These are phyloP conservation scores for Trichoderma koningiopsis DNA, from an alignment of 2,329 filamentous ascomycete species.

Conservation along the genomic window DNA sequence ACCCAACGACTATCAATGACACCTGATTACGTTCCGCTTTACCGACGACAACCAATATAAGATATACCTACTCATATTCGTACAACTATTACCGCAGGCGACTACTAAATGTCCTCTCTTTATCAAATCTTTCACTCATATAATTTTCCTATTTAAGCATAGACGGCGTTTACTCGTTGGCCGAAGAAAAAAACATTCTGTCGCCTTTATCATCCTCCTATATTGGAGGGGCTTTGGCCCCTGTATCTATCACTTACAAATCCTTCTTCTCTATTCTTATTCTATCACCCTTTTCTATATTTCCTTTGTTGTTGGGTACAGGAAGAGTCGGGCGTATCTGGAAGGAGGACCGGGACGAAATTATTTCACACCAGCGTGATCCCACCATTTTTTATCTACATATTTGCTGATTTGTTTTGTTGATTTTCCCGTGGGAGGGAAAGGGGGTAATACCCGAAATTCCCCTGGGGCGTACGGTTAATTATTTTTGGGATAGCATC, in stretches of 20 bases:
- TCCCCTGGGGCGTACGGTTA: slow-evolving; percentile 27
- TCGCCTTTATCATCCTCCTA: slow-evolving; percentile 28
- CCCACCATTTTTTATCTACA: slow-evolving; percentile 29
- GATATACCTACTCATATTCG: slow-evolving; percentile 32
- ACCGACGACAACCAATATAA: slow-evolving; percentile 16
- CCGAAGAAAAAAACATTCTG: slow-evolving; percentile 27
- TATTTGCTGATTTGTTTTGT: slow-evolving; percentile 17
- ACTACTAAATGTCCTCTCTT: neutral
- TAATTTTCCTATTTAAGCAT: slow-evolving; percentile 35
- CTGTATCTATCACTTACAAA: slow-evolving; percentile 36
- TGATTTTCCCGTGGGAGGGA: slow-evolving; percentile 29
- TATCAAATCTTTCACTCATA: slow-evolving; percentile 18
- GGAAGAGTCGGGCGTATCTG: slow-evolving; percentile 32
- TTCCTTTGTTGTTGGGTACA: slow-evolving; percentile 33
- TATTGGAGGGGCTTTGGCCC: slow-evolving; percentile 25
- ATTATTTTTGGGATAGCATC: slow-evolving; percentile 26
- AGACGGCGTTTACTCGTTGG: slow-evolving; percentile 38
- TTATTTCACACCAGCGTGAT: slow-evolving; percentile 32
- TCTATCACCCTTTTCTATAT: slow-evolving; percentile 28
- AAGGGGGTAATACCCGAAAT: slow-evolving; percentile 24
- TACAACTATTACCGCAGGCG: neutral
- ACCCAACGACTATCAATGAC: slow-evolving; percentile 24
- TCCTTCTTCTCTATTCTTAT: slow-evolving; percentile 12
- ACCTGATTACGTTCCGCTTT: slow-evolving; percentile 5
- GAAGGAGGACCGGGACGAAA: slow-evolving; percentile 30